Evolutionary conservation across 805 yeast genomes (phyloP).

Genomic region (Myxozyma nipponensis): DNA sequence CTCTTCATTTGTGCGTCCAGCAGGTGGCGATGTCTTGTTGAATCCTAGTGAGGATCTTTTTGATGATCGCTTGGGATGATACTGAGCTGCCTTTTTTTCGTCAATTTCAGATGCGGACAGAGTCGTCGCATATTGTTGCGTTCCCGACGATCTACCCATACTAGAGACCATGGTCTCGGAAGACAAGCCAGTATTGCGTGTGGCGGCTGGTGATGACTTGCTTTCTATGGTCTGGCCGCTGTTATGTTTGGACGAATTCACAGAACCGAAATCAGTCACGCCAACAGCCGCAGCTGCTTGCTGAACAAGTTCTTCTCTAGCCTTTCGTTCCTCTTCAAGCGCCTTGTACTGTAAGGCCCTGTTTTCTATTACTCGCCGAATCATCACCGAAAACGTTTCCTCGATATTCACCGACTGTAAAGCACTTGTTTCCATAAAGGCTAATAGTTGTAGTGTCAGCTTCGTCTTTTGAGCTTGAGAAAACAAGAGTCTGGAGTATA

Average conservation of each 20-base stretch:
- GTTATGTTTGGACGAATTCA: neutral
- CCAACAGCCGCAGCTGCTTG: slow-evolving; percentile 13
- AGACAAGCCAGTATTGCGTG: neutral
- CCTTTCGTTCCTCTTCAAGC: slow-evolving; percentile 10
- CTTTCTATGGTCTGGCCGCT: neutral
- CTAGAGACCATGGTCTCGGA: neutral
- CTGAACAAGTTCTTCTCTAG: slow-evolving; percentile 7
- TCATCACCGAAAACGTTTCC: slow-evolving; percentile 64
- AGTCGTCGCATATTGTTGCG: neutral
- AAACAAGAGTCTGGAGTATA: neutral
- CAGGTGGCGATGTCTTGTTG: neutral
- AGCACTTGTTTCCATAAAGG: slow-evolving; percentile 85
- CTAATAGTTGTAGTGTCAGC: too few relatives aligned
- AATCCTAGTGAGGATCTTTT: neutral
- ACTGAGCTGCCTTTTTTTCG: neutral
- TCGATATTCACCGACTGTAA: slow-evolving; percentile 82
- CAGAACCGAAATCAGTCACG: neutral
- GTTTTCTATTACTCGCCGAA: slow-evolving; percentile 39
- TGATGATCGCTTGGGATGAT: neutral
- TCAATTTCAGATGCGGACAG: neutral
- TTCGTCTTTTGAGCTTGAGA: neutral
- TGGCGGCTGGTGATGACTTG: neutral
- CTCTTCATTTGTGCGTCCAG: too few relatives aligned
- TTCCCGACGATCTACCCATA: neutral
- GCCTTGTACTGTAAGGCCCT: slow-evolving; percentile 6